Evolutionary conservation across 2,329 filamentous ascomycete genomes (phyloP).

Genomic region (Verticillium alfalfae): DNA sequence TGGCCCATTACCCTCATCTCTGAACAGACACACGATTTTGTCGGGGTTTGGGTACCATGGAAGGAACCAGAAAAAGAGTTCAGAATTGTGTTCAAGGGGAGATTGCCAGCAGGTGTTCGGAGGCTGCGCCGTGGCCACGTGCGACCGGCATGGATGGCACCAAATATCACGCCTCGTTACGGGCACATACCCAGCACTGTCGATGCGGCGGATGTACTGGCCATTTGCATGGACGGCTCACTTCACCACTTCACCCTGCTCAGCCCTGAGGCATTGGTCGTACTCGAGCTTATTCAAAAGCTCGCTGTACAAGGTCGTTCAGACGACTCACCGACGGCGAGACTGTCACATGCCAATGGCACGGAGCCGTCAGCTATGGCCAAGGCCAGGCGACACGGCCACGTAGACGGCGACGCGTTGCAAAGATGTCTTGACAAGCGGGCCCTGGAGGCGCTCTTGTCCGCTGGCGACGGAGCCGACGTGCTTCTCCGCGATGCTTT

Average conservation of each 20-base stretch:
- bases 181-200: constrained; percentile 34
- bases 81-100: constrained; percentile 47
- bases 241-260: constrained; percentile 67
- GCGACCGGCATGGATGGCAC: constrained; percentile 44
- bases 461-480: constrained; percentile 19
- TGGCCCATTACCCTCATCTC: constrained; percentile 42
- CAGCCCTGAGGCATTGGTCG: constrained; percentile 52
- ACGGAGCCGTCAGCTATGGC: neutral
- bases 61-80: constrained; percentile 32
- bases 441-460: constrained; percentile 36
- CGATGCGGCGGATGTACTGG: constrained; percentile 51
- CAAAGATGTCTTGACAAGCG: constrained; percentile 43
- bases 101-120: constrained; percentile 50
- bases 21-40: constrained; percentile 38
- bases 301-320: constrained; percentile 19
- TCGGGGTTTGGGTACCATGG: constrained; percentile 46
- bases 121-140: constrained; percentile 48
- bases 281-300: constrained; percentile 71
- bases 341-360: constrained; percentile 30
- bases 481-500: constrained; percentile 42
- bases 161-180: constrained; percentile 28
- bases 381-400: constrained; percentile 31
- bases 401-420: constrained; percentile 64
- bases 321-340: constrained; percentile 29
- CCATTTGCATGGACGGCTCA: constrained; percentile 63